Evolutionary conservation across 352 stramenopile genomes (phyloP), one percentile per base, ranked within the genome.

Genomic region (Globisporangium barbulae): DNA sequence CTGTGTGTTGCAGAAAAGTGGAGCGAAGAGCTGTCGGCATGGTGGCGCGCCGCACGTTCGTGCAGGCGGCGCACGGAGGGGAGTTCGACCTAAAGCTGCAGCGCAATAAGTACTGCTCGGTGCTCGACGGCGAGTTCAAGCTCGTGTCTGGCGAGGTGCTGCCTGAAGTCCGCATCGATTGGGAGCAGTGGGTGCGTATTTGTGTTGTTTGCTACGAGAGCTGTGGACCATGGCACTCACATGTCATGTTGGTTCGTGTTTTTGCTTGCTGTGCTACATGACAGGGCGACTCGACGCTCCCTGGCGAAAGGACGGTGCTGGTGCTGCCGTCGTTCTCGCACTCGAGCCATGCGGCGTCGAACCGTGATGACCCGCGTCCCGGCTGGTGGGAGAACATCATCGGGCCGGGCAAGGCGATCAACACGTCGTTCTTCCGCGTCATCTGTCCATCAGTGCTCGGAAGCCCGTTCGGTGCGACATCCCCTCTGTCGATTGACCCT

Each of bases 321-420:
- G 77, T 96, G 44, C 71, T 93, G 35, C 88, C 88, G 39, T 92
- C 85, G 37, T 95, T 96, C 64, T 94, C 86, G n/a, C 88, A 96
- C 65, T 89, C 78, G 50, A 93, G 83, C 56, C 85, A 95, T 56
- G 85, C 81, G 10, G 88, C 85, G 42, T 92, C 85, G 9, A 93
- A 94, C 71, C 79, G 81, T 9, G 83, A 91, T 45, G 83, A 93
- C 60, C 80, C 85, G 8, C 75, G 86, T 15, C 83, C 86, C 0
- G 89, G 87, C 9, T 97, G 89, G 89, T 97, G 89, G 89, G 73
- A 94, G 61, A 89, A 93, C 69, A 91, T 96, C 78, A 81, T 97
- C 31, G 89, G 89, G 22, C 87, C 86, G 7, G 85, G 86, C 47
- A 90, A 91, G 53, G 81, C 81, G 61, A 93, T 96, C 71, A 93